These are phyloP conservation scores for Juglanconis juglandina DNA, from an alignment of 2,329 filamentous ascomycete genomes.

Conservation along the genomic window DNA sequence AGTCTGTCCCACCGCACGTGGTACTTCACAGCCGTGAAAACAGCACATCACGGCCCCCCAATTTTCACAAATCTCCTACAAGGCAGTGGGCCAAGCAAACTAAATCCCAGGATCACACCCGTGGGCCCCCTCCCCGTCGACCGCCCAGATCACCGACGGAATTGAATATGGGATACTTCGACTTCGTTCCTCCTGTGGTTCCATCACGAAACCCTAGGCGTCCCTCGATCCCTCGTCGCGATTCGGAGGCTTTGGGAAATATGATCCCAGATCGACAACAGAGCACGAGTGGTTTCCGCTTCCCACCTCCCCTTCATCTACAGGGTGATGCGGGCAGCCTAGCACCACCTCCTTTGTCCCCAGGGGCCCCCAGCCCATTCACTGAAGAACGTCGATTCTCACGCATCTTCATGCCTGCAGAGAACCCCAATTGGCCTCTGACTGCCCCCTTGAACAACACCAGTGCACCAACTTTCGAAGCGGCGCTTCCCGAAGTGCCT, in stretches of 20 bases:
- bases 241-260: constrained; percentile 35
- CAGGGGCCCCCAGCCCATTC: constrained; percentile 27
- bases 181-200: constrained; percentile 38
- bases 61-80: constrained; percentile 30
- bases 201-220: constrained; percentile 57
- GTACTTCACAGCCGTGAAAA: constrained; percentile 21
- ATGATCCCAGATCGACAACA: constrained; percentile 40
- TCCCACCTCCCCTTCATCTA: constrained; percentile 38
- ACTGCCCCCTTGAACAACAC: constrained; percentile 31
- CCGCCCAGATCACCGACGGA: constrained; percentile 47
- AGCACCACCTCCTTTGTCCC: constrained; percentile 24
- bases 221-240: constrained; percentile 42
- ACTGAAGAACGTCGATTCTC: constrained; percentile 27
- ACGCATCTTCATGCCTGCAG: constrained; percentile 38
- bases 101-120: constrained; percentile 49
- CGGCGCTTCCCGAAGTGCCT: constrained; percentile 54
- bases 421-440: constrained; percentile 44
- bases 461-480: constrained; percentile 31
- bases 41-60: constrained; percentile 22
- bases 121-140: constrained; percentile 41
- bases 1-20: constrained; percentile 11
- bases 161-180: constrained; percentile 21
- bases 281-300: constrained; percentile 43
- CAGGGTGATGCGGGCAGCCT: constrained; percentile 23
- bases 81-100: constrained; percentile 39